phyloP scores from a whole-genome alignment of 2,329 filamentous ascomycete species.

The Rhinocladiella mackenziei region DNA sequence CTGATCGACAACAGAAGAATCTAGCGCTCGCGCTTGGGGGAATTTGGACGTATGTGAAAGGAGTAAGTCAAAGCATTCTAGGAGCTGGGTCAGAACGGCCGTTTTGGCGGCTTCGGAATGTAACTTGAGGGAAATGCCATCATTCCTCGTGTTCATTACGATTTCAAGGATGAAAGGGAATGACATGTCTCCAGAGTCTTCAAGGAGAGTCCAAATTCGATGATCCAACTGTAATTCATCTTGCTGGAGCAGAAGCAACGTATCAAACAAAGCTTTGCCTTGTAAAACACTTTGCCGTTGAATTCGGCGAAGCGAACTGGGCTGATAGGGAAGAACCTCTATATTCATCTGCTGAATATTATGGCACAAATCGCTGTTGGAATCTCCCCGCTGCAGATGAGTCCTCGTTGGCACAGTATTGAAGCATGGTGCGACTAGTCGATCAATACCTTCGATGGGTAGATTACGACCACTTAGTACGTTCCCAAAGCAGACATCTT shows the following conservation, averaged over 20 bases:
- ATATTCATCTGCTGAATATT: constrained; percentile 60
- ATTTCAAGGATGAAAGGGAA: constrained; percentile 75
- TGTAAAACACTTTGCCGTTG: constrained; percentile 51
- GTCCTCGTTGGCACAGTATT: constrained; percentile 76
- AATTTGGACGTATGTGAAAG: constrained; percentile 34
- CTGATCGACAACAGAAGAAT: constrained; percentile 8
- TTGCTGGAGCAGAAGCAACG: constrained; percentile 73
- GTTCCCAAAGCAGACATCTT: constrained; percentile 81
- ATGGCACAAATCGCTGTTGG: constrained; percentile 57
- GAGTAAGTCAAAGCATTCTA: constrained; percentile 33
- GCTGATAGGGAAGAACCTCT: constrained; percentile 63
- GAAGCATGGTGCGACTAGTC: constrained; percentile 83
- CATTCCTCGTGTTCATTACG: constrained; percentile 50
- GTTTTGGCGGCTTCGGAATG: constrained; percentile 53
- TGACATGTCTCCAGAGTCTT: constrained; percentile 55
- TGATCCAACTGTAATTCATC: constrained; percentile 44
- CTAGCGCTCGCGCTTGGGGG: constrained; percentile 20
- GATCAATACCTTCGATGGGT: constrained; percentile 61
- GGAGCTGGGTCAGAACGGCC: constrained; percentile 13
- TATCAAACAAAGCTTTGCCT: constrained; percentile 67
- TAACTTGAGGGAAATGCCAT: constrained; percentile 57
- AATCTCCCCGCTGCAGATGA: constrained; percentile 46
- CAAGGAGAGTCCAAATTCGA: constrained; percentile 49
- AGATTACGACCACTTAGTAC: constrained; percentile 74
- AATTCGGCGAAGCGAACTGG: constrained; percentile 69